Conservation (phyloP, 306 rosid species). For the Argentina anserina region DNA sequence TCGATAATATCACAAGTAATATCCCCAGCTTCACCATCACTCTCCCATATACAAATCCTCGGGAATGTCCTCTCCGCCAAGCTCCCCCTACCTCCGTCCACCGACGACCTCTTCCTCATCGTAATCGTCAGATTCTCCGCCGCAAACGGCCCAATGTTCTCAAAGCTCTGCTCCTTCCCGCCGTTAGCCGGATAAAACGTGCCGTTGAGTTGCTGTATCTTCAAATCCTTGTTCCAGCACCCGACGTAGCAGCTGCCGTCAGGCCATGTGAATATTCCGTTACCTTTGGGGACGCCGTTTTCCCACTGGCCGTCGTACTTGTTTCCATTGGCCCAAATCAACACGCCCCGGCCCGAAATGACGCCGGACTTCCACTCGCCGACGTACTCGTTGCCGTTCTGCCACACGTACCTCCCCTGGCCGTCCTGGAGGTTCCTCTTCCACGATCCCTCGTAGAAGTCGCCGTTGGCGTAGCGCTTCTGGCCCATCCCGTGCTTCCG, state of each 20-base stretch:
- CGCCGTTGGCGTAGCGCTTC: constrained; percentile 78
- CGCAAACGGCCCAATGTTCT: constrained; percentile 31
- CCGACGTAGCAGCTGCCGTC: constrained; percentile 80
- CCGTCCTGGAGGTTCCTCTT: constrained; percentile 75
- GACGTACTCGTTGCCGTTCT: constrained; percentile 72
- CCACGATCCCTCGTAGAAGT: constrained; percentile 80
- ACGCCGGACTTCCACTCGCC: constrained; percentile 90
- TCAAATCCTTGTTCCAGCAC: constrained; percentile 63
- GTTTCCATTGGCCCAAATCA: constrained; percentile 80
- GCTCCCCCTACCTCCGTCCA: constrained; percentile 54
- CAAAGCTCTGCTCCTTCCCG: constrained; percentile 32
- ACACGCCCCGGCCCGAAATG: constrained; percentile 63
- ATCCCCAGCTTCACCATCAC: constrained; percentile 93
- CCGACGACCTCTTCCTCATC: constrained; percentile 63
- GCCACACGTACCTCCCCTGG: constrained; percentile 81
- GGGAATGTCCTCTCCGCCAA: constrained; percentile 60
- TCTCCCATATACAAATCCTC: constrained; percentile 93
- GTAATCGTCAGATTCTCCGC: constrained; percentile 44
- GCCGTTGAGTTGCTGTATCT: constrained; percentile 55
- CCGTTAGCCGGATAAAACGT: constrained; percentile 51
- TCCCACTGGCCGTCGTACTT: constrained; percentile 92
- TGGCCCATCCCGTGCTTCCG: constrained; percentile 72
- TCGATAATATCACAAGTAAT: constrained; percentile 90
- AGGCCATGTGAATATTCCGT: constrained; percentile 73
- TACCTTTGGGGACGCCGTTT: constrained; percentile 73